These are phyloP conservation scores for Cytospora paraplurivora DNA, from an alignment of 2,329 filamentous ascomycete genomes.

Conservation along the genomic window DNA sequence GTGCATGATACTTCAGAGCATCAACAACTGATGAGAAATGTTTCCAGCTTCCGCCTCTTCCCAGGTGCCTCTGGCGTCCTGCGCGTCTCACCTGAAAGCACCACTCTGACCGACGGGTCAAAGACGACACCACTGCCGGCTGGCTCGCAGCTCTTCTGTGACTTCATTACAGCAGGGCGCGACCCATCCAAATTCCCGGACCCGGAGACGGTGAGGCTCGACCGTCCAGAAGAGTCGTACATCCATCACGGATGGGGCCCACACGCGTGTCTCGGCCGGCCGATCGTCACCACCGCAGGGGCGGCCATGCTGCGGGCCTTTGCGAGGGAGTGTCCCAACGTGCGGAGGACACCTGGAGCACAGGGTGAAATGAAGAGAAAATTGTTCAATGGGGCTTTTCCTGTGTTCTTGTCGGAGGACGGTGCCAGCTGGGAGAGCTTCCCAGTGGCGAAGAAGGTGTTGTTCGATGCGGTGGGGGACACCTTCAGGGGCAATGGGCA, in stretches of 20 bases:
- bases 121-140: background rate
- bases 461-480: slow-evolving; percentile 3
- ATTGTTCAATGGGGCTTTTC: background rate
- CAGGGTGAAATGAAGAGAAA: slow-evolving; percentile 9
- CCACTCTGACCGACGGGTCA: slow-evolving; percentile 3
- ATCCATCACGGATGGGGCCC: slow-evolving; percentile 11
- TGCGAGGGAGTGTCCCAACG: slow-evolving; percentile 7
- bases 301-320: slow-evolving; percentile 11
- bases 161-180: slow-evolving; percentile 1
- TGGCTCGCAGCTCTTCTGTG: slow-evolving; percentile 8
- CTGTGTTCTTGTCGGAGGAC: slow-evolving; percentile 13
- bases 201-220: background rate
- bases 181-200: slow-evolving; percentile 8
- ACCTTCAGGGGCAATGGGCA: background rate
- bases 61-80: slow-evolving; percentile 3
- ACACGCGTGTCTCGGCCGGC: slow-evolving; percentile 5
- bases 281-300: slow-evolving; percentile 4
- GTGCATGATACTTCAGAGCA: background rate
- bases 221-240: slow-evolving; percentile 13
- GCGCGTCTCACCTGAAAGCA: slow-evolving; percentile 4
- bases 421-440: slow-evolving; percentile 6
- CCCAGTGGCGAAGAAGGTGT: slow-evolving; percentile 7
- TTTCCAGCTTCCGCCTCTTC: slow-evolving; percentile 8
- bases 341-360: slow-evolving; percentile 7
- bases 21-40: background rate